A percentile compares a stretch with the other conserved stretches of the same genome.
phyloP scores from a whole-genome alignment of 31 red algal species.

The Asparagopsis taxiformis region DNA sequence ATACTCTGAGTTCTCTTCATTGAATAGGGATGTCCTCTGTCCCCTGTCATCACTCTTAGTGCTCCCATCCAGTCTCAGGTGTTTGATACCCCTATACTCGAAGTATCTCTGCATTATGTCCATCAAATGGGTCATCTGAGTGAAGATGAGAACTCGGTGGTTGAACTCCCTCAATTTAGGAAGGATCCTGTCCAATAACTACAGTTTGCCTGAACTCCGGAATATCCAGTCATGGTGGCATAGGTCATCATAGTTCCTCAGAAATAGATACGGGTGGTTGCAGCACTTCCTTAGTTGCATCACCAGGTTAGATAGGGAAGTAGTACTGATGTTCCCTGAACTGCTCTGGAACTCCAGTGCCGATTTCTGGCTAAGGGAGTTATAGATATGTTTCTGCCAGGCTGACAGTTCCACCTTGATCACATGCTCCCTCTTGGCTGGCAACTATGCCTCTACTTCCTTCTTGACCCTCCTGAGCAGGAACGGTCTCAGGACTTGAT shows the following conservation, averaged over 20 bases:
- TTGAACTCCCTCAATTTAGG: constrained; percentile 36
- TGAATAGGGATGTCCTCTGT: constrained; percentile 24
- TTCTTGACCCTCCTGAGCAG: constrained; percentile 66
- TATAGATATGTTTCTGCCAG: constrained; percentile 59
- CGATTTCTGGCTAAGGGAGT: too few relatives aligned
- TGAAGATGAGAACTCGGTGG: constrained; percentile 69
- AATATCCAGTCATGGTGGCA: too few relatives aligned
- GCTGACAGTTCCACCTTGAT: constrained; percentile 38
- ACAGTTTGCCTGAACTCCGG: too few relatives aligned
- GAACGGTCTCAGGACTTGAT: constrained; percentile 66
- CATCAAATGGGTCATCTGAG: constrained; percentile 61
- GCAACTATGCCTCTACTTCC: constrained; percentile 58
- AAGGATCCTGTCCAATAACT: constrained; percentile 56
- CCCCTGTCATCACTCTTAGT: constrained; percentile 22
- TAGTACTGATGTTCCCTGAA: too few relatives aligned
- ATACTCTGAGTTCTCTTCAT: background rate
- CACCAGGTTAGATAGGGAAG: constrained; percentile 67
- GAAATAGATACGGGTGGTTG: constrained; percentile 70
- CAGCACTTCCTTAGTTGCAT: constrained; percentile 84
- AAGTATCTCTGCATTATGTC: constrained; percentile 73
- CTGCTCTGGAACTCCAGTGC: too few relatives aligned
- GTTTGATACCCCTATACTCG: constrained; percentile 18
- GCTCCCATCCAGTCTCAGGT: constrained; percentile 29
- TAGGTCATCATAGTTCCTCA: too few relatives aligned
- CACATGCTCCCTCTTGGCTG: constrained; percentile 68